Conservation (phyloP, 129 eudicot genomes). For the Centella asiatica region DNA sequence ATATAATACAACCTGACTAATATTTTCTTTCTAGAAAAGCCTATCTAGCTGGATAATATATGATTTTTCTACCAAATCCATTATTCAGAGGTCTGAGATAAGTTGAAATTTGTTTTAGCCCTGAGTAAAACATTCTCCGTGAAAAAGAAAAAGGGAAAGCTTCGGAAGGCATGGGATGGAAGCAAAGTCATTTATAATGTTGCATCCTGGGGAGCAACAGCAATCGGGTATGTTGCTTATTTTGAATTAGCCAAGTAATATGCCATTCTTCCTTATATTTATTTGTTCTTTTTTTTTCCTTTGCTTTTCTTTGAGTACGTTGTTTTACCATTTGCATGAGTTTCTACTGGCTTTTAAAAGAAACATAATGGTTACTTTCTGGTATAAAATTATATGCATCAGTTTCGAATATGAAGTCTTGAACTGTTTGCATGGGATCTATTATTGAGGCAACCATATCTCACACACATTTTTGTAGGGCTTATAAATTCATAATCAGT, state of each 20-base stretch:
- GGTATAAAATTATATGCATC: too few relatives aligned
- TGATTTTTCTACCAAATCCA: background rate
- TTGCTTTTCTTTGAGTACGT: background rate
- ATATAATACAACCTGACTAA: background rate
- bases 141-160: slow-evolving; percentile 79
- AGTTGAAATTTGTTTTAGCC: slow-evolving; percentile 39
- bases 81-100: slow-evolving; percentile 7
- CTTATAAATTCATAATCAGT: too few relatives aligned
- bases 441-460: too few relatives aligned
- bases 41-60: background rate
- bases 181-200: slow-evolving; percentile 93
- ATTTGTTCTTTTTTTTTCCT: background rate
- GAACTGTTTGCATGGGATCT: too few relatives aligned
- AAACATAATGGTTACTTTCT: too few relatives aligned
- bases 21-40: background rate
- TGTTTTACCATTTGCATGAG: background rate
- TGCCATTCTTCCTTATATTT: background rate
- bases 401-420: too few relatives aligned
- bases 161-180: slow-evolving; percentile 98
- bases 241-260: background rate
- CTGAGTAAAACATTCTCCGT: slow-evolving; percentile 81
- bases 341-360: background rate
- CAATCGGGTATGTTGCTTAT: slow-evolving; percentile 62
- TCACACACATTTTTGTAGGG: too few relatives aligned
- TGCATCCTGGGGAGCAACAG: slow-evolving; percentile 99